These are phyloP conservation scores for Berkeleyomyces rouxiae DNA, from an alignment of 2,329 filamentous ascomycete genomes.

Conservation along the genomic window DNA sequence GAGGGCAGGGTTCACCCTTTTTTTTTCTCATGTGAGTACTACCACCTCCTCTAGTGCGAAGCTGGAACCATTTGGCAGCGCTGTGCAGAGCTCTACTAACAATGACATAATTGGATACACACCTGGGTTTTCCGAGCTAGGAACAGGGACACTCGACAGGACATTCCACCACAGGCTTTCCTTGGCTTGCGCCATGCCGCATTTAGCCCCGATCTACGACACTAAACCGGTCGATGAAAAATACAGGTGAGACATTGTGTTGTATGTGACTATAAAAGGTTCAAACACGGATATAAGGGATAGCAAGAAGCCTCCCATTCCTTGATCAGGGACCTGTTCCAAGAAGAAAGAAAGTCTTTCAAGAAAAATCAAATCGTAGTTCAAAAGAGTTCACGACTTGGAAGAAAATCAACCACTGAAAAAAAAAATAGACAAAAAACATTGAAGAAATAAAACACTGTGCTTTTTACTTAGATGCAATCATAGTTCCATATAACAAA, in stretches of 20 bases:
- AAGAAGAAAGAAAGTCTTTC: too few species aligned
- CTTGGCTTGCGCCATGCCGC: too few species aligned
- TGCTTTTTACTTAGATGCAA: neutral
- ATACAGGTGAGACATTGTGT: too few species aligned
- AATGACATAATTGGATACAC: neutral
- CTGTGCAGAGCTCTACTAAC: neutral
- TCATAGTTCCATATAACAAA: neutral
- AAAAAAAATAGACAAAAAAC: neutral
- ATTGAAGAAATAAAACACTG: neutral
- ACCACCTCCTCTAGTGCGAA: neutral
- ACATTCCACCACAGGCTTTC: too few species aligned
- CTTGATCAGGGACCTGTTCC: too few species aligned
- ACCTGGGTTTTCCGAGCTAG: too few species aligned
- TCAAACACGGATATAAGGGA: too few species aligned
- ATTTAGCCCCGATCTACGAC: too few species aligned
- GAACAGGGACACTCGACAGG: too few species aligned
- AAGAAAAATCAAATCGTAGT: constrained; percentile 5
- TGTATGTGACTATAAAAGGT: too few species aligned
- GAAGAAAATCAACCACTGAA: neutral
- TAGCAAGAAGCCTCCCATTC: too few species aligned
- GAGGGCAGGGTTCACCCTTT: constrained; percentile 46
- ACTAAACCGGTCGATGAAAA: too few species aligned
- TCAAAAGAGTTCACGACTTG: neutral
- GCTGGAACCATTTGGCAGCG: neutral
- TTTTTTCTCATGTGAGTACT: constrained; percentile 15